A percentile compares a stretch with the other conserved stretches of the same genome.
Conservation (phyloP, 2,329 filamentous ascomycete species). For the Aureobasidium sp. region DNA sequence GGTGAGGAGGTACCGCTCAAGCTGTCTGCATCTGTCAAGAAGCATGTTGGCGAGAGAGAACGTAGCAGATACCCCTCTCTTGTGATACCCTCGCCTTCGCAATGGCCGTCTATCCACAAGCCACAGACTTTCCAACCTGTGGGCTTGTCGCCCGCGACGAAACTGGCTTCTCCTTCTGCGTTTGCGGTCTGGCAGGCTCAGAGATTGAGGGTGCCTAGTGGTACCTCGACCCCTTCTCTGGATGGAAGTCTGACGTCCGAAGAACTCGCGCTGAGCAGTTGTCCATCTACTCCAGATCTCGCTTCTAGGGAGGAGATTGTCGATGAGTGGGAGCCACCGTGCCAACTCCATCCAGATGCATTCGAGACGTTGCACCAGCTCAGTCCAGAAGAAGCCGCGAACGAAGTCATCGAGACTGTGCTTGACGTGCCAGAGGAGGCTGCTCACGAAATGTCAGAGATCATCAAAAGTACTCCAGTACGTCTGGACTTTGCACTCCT, state of each 20-base stretch:
- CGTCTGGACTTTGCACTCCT: constrained; percentile 10
- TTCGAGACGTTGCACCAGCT: constrained; percentile 74
- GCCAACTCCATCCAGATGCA: constrained; percentile 67
- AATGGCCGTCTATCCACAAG: constrained; percentile 51
- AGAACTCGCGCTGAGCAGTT: constrained; percentile 74
- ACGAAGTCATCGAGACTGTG: constrained; percentile 28
- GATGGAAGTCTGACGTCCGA: constrained; percentile 86
- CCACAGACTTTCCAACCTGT: constrained; percentile 35
- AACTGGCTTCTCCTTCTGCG: constrained; percentile 39
- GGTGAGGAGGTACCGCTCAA: constrained; percentile 48
- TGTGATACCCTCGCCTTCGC: constrained; percentile 51
- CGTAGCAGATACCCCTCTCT: constrained; percentile 50
- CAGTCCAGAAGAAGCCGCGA: constrained; percentile 41
- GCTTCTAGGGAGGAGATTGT: constrained; percentile 46
- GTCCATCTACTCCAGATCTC: constrained; percentile 75
- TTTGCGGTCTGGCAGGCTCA: constrained; percentile 60
- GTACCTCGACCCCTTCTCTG: constrained; percentile 77
- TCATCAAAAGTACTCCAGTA: constrained; percentile 38
- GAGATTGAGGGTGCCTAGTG: constrained; percentile 59
- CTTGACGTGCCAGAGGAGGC: constrained; percentile 43
- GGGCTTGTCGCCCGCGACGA: constrained; percentile 43
- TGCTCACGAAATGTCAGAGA: constrained; percentile 51
- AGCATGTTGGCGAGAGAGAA: constrained; percentile 25
- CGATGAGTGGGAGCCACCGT: constrained; percentile 55
- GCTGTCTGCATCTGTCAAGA: constrained; percentile 47